A percentile compares a stretch with the other conserved stretches of the same genome.
phyloP scores from a whole-genome alignment of 768 basidiomycete species.

The Boletus coccyginus region DNA sequence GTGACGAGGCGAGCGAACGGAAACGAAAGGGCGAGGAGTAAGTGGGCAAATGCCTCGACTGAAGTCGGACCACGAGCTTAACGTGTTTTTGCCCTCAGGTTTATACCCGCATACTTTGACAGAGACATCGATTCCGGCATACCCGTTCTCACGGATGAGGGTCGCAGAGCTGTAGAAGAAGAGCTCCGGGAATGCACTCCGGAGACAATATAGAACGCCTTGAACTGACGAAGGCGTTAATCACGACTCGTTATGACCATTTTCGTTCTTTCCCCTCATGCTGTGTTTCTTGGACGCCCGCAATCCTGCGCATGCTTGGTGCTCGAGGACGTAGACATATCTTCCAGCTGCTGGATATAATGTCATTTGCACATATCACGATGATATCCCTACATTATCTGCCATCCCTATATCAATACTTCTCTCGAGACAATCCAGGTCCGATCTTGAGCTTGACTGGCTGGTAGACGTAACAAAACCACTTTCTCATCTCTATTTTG shows the following conservation, averaged over 20 bases:
- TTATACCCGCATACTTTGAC: conserved; percentile 76
- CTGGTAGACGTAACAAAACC: background rate
- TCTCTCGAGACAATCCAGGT: background rate
- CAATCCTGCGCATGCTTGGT: background rate
- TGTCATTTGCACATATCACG: conserved; percentile 13
- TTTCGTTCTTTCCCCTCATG: background rate
- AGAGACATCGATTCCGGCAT: conserved; percentile 63
- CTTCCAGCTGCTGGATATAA: conserved; percentile 7
- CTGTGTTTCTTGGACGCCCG: conserved; percentile 8
- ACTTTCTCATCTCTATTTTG: background rate
- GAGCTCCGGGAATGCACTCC: conserved; percentile 43
- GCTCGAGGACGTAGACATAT: conserved; percentile 1
- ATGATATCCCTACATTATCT: conserved; percentile 31
- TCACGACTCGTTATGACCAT: conserved; percentile 12
- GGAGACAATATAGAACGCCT: conserved; percentile 14
- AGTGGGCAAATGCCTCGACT: conserved; percentile 34
- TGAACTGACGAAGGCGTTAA: background rate
- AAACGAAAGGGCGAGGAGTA: conserved; percentile 77
- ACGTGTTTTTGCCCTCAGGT: conserved; percentile 39
- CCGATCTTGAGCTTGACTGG: background rate
- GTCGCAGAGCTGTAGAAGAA: conserved; percentile 68
- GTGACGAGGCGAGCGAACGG: conserved; percentile 84
- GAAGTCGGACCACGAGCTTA: background rate
- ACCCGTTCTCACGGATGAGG: conserved; percentile 66
- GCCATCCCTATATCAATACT: conserved; percentile 12